Conservation (phyloP, 129 eudicot species). For the Sambucus nigra region DNA sequence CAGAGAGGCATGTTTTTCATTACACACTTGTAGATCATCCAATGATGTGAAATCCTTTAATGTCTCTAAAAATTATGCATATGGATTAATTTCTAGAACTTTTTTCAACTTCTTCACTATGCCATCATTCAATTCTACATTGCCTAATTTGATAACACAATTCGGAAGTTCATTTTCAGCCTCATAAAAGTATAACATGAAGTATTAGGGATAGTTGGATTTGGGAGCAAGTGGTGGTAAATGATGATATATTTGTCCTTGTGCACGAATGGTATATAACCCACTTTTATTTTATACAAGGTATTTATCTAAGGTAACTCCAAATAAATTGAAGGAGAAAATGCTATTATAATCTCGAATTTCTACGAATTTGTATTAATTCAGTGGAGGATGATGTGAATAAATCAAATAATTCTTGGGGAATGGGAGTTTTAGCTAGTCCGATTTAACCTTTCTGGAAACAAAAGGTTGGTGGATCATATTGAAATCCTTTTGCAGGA, state of each 20-base stretch:
- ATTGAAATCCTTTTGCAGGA: background rate
- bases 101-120: background rate
- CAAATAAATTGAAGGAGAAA: background rate
- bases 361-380: background rate
- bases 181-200: background rate
- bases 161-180: background rate
- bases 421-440: background rate
- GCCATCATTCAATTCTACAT: background rate
- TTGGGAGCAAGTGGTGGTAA: background rate
- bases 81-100: background rate
- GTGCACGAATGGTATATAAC: background rate
- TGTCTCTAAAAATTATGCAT: background rate
- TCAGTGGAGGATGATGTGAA: background rate
- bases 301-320: slow-evolving; percentile 2
- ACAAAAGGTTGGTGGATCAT: background rate
- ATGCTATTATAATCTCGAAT: slow-evolving; percentile 1
- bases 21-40: background rate
- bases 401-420: background rate
- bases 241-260: background rate
- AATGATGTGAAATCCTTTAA: background rate
- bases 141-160: background rate
- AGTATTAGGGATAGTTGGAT: background rate
- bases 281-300: background rate
- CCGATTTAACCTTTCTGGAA: background rate
- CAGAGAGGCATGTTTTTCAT: background rate